Percentiles rank a stretch among this genome's conserved stretches.
These are phyloP conservation scores for Somion occarium DNA, from an alignment of 1,284 basidiomycete genomes.

Conservation along the genomic window DNA sequence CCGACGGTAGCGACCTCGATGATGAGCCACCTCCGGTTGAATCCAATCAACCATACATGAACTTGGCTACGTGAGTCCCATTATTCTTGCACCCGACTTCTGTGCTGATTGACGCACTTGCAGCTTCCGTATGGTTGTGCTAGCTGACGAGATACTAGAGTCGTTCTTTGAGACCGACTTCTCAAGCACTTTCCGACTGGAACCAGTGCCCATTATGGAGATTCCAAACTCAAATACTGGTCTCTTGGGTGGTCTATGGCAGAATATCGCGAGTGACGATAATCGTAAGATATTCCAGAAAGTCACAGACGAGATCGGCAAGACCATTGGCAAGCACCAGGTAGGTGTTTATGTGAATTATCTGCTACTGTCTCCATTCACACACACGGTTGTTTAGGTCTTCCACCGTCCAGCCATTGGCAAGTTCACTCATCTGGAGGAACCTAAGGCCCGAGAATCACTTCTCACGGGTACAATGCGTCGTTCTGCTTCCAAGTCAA, in stretches of 20 bases:
- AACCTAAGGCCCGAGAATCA: conserved; percentile 85
- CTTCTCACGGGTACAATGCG: conserved; percentile 70
- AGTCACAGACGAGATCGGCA: conserved; percentile 90
- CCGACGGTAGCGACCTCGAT: conserved; percentile 37
- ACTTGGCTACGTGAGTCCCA: conserved; percentile 66
- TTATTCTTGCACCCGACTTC: no score
- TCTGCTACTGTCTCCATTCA: neutral
- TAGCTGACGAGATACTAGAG: conserved; percentile 92
- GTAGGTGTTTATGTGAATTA: conserved; percentile 31
- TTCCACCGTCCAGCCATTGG: conserved; percentile 82
- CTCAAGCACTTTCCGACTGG: conserved; percentile 81
- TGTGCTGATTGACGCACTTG: conserved; percentile 11
- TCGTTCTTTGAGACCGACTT: conserved; percentile 92
- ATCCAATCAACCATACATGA: conserved; percentile 84
- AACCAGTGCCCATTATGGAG: conserved; percentile 64
- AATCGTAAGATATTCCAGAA: conserved; percentile 84
- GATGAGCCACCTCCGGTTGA: conserved; percentile 46
- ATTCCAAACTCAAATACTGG: conserved; percentile 54
- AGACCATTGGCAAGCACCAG: conserved; percentile 89
- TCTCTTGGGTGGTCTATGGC: conserved; percentile 82
- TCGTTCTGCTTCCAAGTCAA: conserved; percentile 51
- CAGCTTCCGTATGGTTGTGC: conserved; percentile 95
- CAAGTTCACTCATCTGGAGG: conserved; percentile 75
- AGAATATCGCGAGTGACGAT: conserved; percentile 81
- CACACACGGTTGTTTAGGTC: conserved; percentile 37